Percentiles rank a stretch among this genome's conserved stretches.
phyloP scores from a whole-genome alignment of 2,329 filamentous ascomycete species.

The Trichophyton rubrum region DNA sequence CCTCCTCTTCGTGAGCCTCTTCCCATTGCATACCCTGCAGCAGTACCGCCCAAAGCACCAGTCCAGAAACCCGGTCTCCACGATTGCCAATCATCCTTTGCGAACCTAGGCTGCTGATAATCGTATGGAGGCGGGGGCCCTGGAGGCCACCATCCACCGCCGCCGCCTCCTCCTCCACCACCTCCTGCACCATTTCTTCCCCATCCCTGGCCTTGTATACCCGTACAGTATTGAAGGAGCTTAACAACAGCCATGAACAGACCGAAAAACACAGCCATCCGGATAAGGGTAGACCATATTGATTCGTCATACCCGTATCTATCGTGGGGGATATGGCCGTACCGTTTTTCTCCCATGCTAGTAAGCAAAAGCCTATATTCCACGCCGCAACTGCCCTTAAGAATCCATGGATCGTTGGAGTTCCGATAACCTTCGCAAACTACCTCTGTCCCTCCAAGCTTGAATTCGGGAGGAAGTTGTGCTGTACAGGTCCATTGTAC shows the following conservation, averaged over 20 bases:
- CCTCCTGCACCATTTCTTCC: slow-evolving; percentile 33
- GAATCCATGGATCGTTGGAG: slow-evolving; percentile 67
- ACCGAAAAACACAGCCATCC: slow-evolving; percentile 14
- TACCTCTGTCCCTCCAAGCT: slow-evolving; percentile 77
- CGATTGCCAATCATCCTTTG: slow-evolving; percentile 12
- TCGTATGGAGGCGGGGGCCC: slow-evolving; percentile 30
- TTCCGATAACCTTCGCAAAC: slow-evolving; percentile 77
- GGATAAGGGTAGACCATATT: background rate
- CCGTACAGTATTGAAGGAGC: background rate
- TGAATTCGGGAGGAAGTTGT: slow-evolving; percentile 49
- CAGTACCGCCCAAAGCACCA: slow-evolving; percentile 31
- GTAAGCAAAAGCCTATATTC: slow-evolving; percentile 77
- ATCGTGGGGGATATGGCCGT: slow-evolving; percentile 39
- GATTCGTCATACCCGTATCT: slow-evolving; percentile 10
- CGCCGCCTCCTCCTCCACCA: slow-evolving; percentile 12
- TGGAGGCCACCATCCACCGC: slow-evolving; percentile 13
- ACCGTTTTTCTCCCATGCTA: slow-evolving; percentile 57
- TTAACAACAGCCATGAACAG: slow-evolving; percentile 13
- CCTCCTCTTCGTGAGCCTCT: background rate
- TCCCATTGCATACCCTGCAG: slow-evolving; percentile 32
- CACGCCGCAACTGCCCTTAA: slow-evolving; percentile 85
- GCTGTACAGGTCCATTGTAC: slow-evolving; percentile 86
- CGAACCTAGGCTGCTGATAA: slow-evolving; percentile 23
- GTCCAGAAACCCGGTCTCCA: slow-evolving; percentile 40
- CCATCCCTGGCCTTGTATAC: slow-evolving; percentile 22